Conservation (phyloP, 805 yeast species). For the Zygosaccharomyces siamensis region DNA sequence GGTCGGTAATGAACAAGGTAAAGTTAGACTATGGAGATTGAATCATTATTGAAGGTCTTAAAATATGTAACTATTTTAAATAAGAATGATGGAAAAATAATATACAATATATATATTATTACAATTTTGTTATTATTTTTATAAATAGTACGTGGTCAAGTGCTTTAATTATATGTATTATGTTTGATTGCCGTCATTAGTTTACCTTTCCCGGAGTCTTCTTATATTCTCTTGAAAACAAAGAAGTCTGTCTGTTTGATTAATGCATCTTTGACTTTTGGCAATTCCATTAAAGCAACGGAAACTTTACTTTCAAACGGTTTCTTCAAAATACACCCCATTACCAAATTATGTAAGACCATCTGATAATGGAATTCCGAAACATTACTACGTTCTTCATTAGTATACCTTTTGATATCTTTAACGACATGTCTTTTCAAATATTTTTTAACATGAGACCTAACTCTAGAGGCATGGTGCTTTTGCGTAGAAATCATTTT, state of each 20-base stretch:
- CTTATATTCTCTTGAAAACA: slow-evolving; percentile 11
- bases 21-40: slow-evolving; percentile 81
- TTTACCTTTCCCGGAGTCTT: neutral
- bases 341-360: slow-evolving; percentile 12
- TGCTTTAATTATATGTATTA: neutral
- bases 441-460: slow-evolving; percentile 20
- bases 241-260: slow-evolving; percentile 14
- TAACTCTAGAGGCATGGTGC: slow-evolving; percentile 20
- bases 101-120: neutral
- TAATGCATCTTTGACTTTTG: slow-evolving; percentile 11
- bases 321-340: slow-evolving; percentile 10
- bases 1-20: slow-evolving; percentile 87
- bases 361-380: slow-evolving; percentile 10
- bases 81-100: neutral
- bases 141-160: neutral
- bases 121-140: neutral
- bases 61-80: neutral
- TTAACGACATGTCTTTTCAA: slow-evolving; percentile 20
- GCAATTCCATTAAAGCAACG: slow-evolving; percentile 14
- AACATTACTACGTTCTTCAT: slow-evolving; percentile 12
- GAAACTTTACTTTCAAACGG: slow-evolving; percentile 15
- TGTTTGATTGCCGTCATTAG: neutral
- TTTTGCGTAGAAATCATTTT: slow-evolving; percentile 21
- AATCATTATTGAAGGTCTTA: slow-evolving; percentile 58
- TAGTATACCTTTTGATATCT: slow-evolving; percentile 13